Conservation (phyloP, 2,329 filamentous ascomycete species). For the Fragosphaeria purpurea region DNA sequence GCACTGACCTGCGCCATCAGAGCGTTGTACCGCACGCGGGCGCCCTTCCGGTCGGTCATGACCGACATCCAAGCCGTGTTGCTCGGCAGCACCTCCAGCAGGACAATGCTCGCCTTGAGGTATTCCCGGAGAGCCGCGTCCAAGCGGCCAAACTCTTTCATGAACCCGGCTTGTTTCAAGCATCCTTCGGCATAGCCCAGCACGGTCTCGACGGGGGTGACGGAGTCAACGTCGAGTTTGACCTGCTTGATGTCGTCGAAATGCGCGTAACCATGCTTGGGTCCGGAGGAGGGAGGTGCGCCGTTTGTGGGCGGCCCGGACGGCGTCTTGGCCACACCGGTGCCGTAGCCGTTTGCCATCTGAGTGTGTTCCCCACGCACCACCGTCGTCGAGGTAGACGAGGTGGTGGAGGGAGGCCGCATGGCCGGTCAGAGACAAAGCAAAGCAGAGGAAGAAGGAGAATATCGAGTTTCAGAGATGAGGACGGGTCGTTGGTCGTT, state of each 20-base stretch:
- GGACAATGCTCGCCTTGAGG: constrained; percentile 69
- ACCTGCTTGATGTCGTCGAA: constrained; percentile 13
- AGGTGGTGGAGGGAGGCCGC: constrained; percentile 4
- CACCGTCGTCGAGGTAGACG: constrained; percentile 10
- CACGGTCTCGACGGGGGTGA: constrained; percentile 42
- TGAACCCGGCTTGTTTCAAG: constrained; percentile 50
- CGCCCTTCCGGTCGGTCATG: constrained; percentile 41
- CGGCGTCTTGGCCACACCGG: background rate
- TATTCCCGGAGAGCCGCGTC: constrained; percentile 78
- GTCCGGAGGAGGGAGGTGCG: background rate
- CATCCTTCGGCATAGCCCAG: constrained; percentile 42
- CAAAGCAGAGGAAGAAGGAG: background rate
- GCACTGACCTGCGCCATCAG: constrained; percentile 41
- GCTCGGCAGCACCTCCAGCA: constrained; percentile 63
- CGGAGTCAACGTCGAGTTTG: constrained; percentile 32
- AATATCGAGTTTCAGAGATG: background rate
- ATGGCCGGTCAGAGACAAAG: background rate
- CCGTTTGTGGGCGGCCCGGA: background rate
- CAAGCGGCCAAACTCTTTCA: constrained; percentile 52
- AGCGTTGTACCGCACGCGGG: constrained; percentile 36
- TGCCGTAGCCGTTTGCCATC: constrained; percentile 4
- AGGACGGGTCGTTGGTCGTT: no score
- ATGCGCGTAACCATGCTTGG: constrained; percentile 8
- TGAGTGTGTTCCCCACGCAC: constrained; percentile 1
- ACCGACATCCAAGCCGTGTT: constrained; percentile 66